Conservation (phyloP, 768 basidiomycete genomes). For the Crepidotus variabilis region DNA sequence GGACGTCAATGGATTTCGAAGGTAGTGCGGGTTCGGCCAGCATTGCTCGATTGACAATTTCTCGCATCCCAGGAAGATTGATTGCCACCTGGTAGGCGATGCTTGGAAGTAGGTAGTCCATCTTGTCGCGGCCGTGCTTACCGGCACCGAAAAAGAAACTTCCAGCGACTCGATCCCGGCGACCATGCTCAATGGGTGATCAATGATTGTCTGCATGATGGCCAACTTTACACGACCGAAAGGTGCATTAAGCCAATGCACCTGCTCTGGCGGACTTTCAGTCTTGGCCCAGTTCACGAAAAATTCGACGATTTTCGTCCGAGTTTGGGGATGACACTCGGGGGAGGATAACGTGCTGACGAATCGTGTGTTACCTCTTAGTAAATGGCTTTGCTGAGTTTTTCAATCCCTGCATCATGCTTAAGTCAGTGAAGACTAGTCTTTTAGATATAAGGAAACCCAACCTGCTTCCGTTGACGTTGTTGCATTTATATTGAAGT, state of each 20-base stretch:
- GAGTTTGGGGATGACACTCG: slow-evolving; percentile 13
- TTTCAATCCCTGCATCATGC: too few species aligned
- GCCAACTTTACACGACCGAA: slow-evolving; percentile 15
- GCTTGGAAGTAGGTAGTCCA: slow-evolving; percentile 8
- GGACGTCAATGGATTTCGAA: neutral
- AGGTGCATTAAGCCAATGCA: slow-evolving; percentile 14
- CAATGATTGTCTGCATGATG: slow-evolving; percentile 13
- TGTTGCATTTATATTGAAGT: too few species aligned
- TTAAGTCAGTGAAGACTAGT: too few species aligned
- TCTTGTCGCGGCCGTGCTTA: slow-evolving; percentile 1
- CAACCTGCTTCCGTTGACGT: too few species aligned
- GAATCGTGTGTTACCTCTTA: neutral
- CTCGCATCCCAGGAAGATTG: slow-evolving; percentile 9
- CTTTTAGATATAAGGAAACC: too few species aligned
- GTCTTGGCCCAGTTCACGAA: slow-evolving; percentile 14
- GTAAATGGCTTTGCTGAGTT: too few species aligned
- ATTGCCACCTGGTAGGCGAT: slow-evolving; percentile 12
- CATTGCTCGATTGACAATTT: slow-evolving; percentile 1
- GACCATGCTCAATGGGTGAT: slow-evolving; percentile 2
- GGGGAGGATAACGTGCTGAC: slow-evolving; percentile 7
- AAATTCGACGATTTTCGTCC: slow-evolving; percentile 8
- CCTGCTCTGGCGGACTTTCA: neutral
- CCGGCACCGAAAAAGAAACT: slow-evolving; percentile 17
- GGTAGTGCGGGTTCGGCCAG: slow-evolving; percentile 6
- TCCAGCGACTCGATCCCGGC: neutral